phyloP scores from a whole-genome alignment of 768 basidiomycete genomes.

The Suillus fuscotomentosus region DNA sequence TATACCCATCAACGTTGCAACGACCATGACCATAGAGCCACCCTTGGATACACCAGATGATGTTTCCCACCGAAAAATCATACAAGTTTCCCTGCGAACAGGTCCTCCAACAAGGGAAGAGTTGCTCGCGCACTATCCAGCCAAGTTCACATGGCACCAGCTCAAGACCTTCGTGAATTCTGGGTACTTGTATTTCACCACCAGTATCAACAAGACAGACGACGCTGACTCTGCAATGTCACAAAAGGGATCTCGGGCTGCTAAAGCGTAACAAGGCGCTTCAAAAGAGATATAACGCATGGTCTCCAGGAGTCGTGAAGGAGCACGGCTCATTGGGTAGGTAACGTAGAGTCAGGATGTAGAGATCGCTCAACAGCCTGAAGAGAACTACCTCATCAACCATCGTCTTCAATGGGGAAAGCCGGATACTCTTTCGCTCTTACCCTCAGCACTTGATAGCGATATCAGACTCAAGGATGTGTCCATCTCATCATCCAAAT shows the following conservation, averaged over 20 bases:
- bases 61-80: background rate
- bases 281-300: conserved; percentile 64
- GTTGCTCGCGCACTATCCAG: conserved; percentile 63
- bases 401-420: conserved; percentile 76
- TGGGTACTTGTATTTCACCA: conserved; percentile 44
- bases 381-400: conserved; percentile 69
- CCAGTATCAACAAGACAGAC: background rate
- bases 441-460: conserved; percentile 49
- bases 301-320: conserved; percentile 51
- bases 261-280: conserved; percentile 72
- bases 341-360: conserved; percentile 18
- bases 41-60: background rate
- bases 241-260: conserved; percentile 45
- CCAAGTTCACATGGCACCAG: conserved; percentile 74
- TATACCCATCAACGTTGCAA: too few relatives aligned
- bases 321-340: conserved; percentile 68
- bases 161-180: conserved; percentile 78
- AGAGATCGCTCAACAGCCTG: conserved; percentile 1
- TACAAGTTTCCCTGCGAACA: conserved; percentile 40
- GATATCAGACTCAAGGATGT: background rate
- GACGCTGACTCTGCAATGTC: background rate
- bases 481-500: background rate
- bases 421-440: conserved; percentile 60
- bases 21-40: conserved; percentile 9
- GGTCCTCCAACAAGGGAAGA: conserved; percentile 73